These are phyloP conservation scores for Ganoderma sp. DNA, from an alignment of 1,284 basidiomycete genomes.

Conservation along the genomic window DNA sequence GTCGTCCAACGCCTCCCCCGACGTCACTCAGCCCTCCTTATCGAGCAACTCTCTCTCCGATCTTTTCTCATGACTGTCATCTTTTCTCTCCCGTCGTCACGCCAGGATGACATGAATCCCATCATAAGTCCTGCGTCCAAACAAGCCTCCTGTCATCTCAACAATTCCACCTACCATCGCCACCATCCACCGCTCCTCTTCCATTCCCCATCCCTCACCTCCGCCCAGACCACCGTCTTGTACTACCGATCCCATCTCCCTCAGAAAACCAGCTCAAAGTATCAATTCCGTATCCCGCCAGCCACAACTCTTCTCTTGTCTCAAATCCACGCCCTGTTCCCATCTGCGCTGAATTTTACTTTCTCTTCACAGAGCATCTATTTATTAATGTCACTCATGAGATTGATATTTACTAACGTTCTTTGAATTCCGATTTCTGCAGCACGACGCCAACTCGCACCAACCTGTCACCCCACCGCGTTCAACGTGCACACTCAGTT, in stretches of 20 bases:
- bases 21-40: neutral
- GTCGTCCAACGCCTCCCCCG: neutral
- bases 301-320: neutral
- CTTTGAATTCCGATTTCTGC: neutral
- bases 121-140: neutral
- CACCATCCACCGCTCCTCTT: no score
- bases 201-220: neutral
- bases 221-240: neutral
- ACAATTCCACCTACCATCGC: no score
- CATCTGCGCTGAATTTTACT: neutral
- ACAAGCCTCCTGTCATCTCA: neutral
- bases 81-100: constrained; percentile 1
- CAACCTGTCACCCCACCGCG: neutral
- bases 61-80: constrained; percentile 8
- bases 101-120: neutral
- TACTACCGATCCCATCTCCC: no score
- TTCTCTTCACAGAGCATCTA: neutral
- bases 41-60: neutral
- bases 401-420: no score
- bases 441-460: neutral
- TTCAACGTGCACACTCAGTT: neutral
- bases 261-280: no score
- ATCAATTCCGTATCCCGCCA: neutral
- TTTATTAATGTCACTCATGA: no score
- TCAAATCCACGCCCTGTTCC: neutral